A percentile compares a stretch with the other conserved stretches of the same genome.
Evolutionary conservation across 257 asterid species (phyloP).

Genomic region (Orobanche coerulescens): DNA sequence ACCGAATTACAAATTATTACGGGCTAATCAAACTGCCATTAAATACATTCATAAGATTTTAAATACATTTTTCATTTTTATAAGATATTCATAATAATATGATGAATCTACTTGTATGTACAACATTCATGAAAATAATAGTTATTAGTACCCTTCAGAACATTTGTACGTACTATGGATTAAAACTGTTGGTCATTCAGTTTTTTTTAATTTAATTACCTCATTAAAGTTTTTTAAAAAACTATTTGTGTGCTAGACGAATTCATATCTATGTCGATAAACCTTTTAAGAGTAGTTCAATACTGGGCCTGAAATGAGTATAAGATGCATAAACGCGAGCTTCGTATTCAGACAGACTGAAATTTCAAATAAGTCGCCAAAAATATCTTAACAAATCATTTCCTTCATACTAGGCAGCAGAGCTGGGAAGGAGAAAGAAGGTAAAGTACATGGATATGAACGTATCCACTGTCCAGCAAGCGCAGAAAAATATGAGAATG

Average conservation of each 20-base stretch:
- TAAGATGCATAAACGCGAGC: slow-evolving; percentile 13
- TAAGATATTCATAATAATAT: not conserved
- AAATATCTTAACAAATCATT: no score
- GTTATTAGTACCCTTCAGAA: not conserved
- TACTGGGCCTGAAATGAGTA: slow-evolving; percentile 74
- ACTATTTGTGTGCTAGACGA: not conserved
- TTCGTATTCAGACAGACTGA: slow-evolving; percentile 15
- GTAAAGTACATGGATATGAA: no score
- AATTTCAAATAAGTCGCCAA: not conserved
- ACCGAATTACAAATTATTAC: not conserved
- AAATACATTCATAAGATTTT: not conserved
- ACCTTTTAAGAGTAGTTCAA: no score
- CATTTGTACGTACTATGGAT: not conserved
- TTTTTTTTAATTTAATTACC: slow-evolving; percentile 9
- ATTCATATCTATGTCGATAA: not conserved
- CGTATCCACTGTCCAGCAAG: no score
- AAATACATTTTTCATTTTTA: not conserved
- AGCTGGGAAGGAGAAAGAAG: no score
- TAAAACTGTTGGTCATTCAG: no score
- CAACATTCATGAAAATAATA: not conserved
- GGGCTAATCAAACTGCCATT: slow-evolving; percentile 13
- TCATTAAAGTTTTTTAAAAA: not conserved
- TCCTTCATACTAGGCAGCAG: no score
- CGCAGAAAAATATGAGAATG: not conserved
- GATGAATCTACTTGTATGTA: not conserved